Conservation (phyloP, 139 green algal species). For the Nannochloris sp. region DNA sequence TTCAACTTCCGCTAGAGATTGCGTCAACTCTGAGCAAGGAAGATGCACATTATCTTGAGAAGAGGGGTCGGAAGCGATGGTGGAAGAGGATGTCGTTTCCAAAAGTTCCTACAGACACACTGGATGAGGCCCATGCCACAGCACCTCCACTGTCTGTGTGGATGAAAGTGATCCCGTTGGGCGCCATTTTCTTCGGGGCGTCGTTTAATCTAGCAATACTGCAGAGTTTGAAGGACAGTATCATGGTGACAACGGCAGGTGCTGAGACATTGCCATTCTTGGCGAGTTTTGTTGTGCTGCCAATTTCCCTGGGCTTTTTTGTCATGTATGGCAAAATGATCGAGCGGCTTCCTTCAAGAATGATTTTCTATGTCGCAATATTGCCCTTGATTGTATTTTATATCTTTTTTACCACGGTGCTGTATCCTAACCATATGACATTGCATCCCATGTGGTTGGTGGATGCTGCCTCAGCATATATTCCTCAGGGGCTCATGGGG, state of each 20-base stretch:
- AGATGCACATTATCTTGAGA: constrained; percentile 40
- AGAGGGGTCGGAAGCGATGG: constrained; percentile 38
- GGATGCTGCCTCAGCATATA: constrained; percentile 15
- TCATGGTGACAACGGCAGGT: constrained; percentile 66
- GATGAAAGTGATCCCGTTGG: constrained; percentile 61
- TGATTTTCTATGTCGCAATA: constrained; percentile 61
- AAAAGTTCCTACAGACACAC: constrained; percentile 1
- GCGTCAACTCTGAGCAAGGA: constrained; percentile 22
- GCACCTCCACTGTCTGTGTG: constrained; percentile 40
- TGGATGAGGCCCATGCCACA: constrained; percentile 10
- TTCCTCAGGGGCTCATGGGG: constrained; percentile 57
- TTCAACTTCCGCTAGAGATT: constrained; percentile 38
- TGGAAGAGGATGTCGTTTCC: constrained; percentile 29
- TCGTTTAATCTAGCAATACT: constrained; percentile 75
- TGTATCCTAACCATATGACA: constrained; percentile 57
- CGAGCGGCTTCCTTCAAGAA: constrained; percentile 34
- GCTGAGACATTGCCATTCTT: constrained; percentile 80
- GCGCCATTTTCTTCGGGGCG: constrained; percentile 65
- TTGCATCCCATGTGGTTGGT: constrained; percentile 60
- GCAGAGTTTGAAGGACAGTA: constrained; percentile 68
- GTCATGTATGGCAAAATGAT: constrained; percentile 36
- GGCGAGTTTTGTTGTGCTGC: constrained; percentile 62
- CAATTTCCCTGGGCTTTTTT: constrained; percentile 66
- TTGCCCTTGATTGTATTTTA: constrained; percentile 61
- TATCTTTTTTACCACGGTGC: constrained; percentile 51